Evolutionary conservation across 331 rosid species (phyloP).

Genomic region (Arachis monticola): DNA sequence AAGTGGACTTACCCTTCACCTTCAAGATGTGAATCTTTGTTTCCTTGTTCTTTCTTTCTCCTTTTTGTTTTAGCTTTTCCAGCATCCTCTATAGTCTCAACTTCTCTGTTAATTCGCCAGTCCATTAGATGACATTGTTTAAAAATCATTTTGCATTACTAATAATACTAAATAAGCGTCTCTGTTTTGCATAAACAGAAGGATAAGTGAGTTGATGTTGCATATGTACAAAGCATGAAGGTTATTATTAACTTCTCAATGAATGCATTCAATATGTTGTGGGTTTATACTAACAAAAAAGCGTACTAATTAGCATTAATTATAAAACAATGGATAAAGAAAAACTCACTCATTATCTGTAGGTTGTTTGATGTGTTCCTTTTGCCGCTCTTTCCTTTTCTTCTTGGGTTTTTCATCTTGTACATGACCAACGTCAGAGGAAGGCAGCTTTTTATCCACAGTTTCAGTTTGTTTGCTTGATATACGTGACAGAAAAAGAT

Average conservation of each 20-base stretch:
- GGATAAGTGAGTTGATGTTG: slow-evolving; percentile 21
- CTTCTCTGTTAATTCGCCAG: slow-evolving; percentile 43
- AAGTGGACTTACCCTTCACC: slow-evolving; percentile 41
- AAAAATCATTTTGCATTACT: neutral
- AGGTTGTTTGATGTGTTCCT: slow-evolving; percentile 32
- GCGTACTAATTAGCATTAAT: neutral
- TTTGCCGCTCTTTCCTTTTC: slow-evolving; percentile 54
- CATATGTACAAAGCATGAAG: neutral
- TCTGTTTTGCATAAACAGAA: slow-evolving; percentile 16
- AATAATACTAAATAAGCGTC: slow-evolving; percentile 12
- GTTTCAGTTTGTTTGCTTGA: slow-evolving; percentile 43
- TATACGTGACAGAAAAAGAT: slow-evolving; percentile 31
- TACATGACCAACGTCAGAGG: slow-evolving; percentile 42
- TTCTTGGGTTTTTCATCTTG: slow-evolving; percentile 58
- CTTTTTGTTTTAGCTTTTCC: slow-evolving; percentile 37
- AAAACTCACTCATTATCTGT: slow-evolving; percentile 56
- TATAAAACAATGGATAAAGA: slow-evolving; percentile 1
- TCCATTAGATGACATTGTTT: slow-evolving; percentile 13
- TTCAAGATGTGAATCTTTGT: slow-evolving; percentile 35
- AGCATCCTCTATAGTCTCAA: slow-evolving; percentile 40
- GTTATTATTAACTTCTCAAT: slow-evolving; percentile 17
- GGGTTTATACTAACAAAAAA: slow-evolving; percentile 1
- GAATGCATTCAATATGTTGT: neutral
- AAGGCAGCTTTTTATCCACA: slow-evolving; percentile 41
- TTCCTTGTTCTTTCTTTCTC: slow-evolving; percentile 36